phyloP scores from a whole-genome alignment of 2,329 filamentous ascomycete species.

The Fusarium caatingaense region DNA sequence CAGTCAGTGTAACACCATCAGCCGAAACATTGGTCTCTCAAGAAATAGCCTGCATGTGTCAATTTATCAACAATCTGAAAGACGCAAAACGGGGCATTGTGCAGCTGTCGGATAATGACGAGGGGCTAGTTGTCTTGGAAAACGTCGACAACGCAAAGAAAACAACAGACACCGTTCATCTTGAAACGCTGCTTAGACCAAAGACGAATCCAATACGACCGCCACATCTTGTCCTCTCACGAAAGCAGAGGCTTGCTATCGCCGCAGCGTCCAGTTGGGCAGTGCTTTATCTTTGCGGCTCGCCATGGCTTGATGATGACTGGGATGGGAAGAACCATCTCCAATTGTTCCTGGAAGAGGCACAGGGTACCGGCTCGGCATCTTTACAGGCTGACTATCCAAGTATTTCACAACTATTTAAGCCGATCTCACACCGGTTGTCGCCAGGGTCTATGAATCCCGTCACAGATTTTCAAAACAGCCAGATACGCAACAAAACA shows the following conservation, averaged over 20 bases:
- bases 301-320: neutral
- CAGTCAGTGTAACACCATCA: rapidly evolving
- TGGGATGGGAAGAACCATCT: neutral
- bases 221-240: neutral
- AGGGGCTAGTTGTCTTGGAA: neutral
- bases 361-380: neutral
- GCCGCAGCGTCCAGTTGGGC: neutral
- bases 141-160: neutral
- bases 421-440: neutral
- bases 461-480: neutral
- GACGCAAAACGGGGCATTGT: neutral
- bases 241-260: neutral
- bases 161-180: neutral
- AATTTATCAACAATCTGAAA: neutral
- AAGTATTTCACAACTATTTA: neutral
- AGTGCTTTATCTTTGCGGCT: neutral
- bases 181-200: neutral
- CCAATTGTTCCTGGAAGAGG: neutral
- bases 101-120: neutral
- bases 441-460: neutral
- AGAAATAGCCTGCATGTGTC: neutral
- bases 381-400: neutral
- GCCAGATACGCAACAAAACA: neutral
- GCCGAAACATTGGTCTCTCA: neutral
- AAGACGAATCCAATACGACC: neutral